phyloP scores from a whole-genome alignment of 73 alveolate species.

The Paraurostyla sp. region DNA sequence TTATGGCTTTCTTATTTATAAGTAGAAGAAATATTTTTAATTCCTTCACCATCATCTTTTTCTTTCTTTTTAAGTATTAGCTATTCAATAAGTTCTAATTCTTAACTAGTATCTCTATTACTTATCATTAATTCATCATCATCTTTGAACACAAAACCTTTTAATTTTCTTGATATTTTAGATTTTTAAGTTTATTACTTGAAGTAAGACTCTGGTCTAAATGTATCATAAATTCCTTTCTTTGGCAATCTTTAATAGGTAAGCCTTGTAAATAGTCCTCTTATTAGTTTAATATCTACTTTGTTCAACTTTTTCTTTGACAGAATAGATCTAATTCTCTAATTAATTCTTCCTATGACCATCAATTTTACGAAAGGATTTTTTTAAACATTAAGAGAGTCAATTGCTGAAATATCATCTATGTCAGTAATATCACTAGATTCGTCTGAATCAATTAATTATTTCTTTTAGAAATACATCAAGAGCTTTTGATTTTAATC shows the following conservation, averaged over 20 bases:
- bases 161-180: not conserved
- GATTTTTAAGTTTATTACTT: not conserved
- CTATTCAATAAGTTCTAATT: not conserved
- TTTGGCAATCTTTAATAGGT: not conserved
- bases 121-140: not conserved
- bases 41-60: too few relatives aligned
- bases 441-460: conserved; percentile 15
- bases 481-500: conserved; percentile 1
- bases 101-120: not conserved
- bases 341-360: conserved; percentile 16
- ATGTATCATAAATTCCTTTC: conserved; percentile 28
- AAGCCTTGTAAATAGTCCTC: conserved; percentile 1
- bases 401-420: not conserved
- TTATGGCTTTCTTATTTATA: too few relatives aligned
- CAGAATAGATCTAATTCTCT: not conserved
- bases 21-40: too few relatives aligned
- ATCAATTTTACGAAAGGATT: conserved; percentile 27
- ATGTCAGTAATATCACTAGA: not conserved
- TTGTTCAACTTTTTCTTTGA: not conserved
- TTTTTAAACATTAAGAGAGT: not conserved
- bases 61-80: too few relatives aligned
- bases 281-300: not conserved
- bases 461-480: conserved; percentile 24
- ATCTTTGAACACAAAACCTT: conserved; percentile 25
- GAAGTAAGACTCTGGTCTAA: conserved; percentile 7